Percentiles rank a stretch among this genome's conserved stretches.
These are phyloP conservation scores for Globisporangium nodosum DNA, from an alignment of 352 stramenopile genomes.

Conservation along the genomic window DNA sequence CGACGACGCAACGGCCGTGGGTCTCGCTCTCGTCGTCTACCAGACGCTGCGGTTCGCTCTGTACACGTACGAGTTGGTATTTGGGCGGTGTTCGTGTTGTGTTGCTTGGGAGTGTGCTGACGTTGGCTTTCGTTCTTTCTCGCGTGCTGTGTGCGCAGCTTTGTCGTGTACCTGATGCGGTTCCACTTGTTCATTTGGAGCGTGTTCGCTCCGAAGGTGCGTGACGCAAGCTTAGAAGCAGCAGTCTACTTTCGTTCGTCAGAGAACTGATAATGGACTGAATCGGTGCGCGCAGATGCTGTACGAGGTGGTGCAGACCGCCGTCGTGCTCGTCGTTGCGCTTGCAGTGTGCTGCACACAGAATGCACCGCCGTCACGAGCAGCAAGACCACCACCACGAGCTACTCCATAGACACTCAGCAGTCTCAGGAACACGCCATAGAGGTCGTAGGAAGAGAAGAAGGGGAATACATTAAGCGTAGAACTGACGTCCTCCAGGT, in stretches of 20 bases:
- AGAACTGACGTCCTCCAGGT: background rate
- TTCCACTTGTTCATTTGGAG: conserved; percentile 91
- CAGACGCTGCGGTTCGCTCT: conserved; percentile 56
- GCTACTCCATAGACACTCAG: background rate
- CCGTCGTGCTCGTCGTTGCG: conserved; percentile 25
- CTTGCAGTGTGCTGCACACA: conserved; percentile 7
- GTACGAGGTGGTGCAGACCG: conserved; percentile 61
- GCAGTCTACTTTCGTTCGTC: too few species aligned
- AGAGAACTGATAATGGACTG: background rate
- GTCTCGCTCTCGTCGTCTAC: conserved; percentile 39
- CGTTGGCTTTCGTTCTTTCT: background rate
- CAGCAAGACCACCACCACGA: background rate
- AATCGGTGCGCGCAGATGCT: conserved; percentile 40
- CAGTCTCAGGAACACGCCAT: background rate
- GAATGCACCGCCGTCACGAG: background rate
- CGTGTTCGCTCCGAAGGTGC: conserved; percentile 86
- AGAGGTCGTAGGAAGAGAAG: too few species aligned
- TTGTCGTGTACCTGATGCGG: conserved; percentile 84
- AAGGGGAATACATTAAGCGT: background rate
- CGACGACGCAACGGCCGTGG: conserved; percentile 8
- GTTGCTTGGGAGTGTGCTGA: background rate
- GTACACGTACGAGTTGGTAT: conserved; percentile 41
- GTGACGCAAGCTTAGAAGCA: background rate
- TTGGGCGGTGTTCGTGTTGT: background rate
- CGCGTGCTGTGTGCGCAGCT: conserved; percentile 22